These are phyloP conservation scores for Lecanicillium sp. DNA, from an alignment of 2,329 filamentous ascomycete genomes.

Conservation along the genomic window DNA sequence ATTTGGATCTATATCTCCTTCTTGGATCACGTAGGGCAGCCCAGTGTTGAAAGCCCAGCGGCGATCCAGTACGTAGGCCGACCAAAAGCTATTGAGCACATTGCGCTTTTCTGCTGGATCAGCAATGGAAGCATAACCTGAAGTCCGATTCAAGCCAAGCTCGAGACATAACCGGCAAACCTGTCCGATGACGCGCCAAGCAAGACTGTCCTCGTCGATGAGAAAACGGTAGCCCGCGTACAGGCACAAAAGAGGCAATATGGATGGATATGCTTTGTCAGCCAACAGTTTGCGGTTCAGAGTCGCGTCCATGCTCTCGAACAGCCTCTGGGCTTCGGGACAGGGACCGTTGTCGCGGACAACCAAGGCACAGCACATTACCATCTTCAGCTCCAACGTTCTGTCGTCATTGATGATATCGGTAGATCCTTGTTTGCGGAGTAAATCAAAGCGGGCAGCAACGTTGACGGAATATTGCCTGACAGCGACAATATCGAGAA, in stretches of 20 bases:
- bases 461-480: constrained; percentile 64
- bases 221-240: constrained; percentile 71
- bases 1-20: constrained; percentile 75
- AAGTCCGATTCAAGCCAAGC: constrained; percentile 74
- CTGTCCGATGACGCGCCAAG: constrained; percentile 82
- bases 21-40: constrained; percentile 77
- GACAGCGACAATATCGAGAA: constrained; percentile 67
- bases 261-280: constrained; percentile 41
- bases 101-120: constrained; percentile 62
- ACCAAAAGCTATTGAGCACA: constrained; percentile 75
- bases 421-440: constrained; percentile 28
- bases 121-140: constrained; percentile 63
- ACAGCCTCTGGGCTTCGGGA: constrained; percentile 65
- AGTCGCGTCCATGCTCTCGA: constrained; percentile 66
- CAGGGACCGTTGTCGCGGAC: constrained; percentile 77
- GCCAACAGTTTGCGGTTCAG: constrained; percentile 61
- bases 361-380: constrained; percentile 71
- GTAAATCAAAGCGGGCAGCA: constrained; percentile 62
- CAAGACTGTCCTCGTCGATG: constrained; percentile 75
- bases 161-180: constrained; percentile 74
- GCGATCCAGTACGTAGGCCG: constrained; percentile 76
- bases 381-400: constrained; percentile 71
- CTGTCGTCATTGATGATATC: constrained; percentile 42
- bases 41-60: constrained; percentile 89
- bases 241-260: constrained; percentile 46